phyloP scores from a whole-genome alignment of 2,329 filamentous ascomycete species.

The Hymenoscyphus fructigenus region DNA sequence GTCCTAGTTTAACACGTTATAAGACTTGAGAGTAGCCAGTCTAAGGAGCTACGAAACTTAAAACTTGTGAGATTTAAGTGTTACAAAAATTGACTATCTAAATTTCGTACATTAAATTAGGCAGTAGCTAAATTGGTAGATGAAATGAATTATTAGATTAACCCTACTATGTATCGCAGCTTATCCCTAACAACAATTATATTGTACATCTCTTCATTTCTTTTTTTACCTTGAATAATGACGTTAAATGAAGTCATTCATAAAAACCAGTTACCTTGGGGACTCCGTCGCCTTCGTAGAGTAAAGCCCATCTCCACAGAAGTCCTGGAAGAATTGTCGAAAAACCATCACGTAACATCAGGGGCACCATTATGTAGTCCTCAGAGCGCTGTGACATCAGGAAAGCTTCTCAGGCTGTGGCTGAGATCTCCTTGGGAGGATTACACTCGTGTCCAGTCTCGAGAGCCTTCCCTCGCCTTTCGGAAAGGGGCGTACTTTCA shows the following conservation, averaged over 20 bases:
- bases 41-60: background rate
- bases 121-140: background rate
- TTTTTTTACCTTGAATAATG: background rate
- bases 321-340: background rate
- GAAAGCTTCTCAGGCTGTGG: conserved; percentile 5
- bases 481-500: conserved; percentile 11
- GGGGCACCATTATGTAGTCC: background rate
- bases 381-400: background rate
- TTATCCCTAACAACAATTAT: background rate
- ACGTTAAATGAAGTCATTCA: background rate
- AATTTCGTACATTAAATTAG: background rate
- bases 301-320: conserved; percentile 6
- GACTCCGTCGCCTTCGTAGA: conserved; percentile 1
- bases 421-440: conserved; percentile 10
- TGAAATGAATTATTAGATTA: background rate
- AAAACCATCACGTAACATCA: background rate
- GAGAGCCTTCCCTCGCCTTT: conserved; percentile 5
- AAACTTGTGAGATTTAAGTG: background rate
- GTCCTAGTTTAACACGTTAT: background rate
- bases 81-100: background rate
- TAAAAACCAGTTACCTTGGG: background rate
- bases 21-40: background rate
- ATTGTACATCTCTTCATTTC: background rate
- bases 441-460: conserved; percentile 2
- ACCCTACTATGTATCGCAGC: background rate